Conservation (phyloP, 2,329 filamentous ascomycete genomes). For the Capronia coronata region DNA sequence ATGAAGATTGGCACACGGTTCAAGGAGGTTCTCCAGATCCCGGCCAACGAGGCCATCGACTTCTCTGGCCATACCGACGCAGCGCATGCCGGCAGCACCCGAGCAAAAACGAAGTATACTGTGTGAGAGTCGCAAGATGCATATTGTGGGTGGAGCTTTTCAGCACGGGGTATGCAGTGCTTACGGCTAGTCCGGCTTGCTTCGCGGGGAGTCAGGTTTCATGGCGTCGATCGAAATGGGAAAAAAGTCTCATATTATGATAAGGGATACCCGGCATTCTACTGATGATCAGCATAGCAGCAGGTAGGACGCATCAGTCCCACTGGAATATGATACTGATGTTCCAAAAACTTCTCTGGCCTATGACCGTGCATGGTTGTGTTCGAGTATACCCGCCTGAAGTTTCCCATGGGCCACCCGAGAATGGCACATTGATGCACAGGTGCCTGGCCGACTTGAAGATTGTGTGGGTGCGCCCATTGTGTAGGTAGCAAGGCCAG, state of each 20-base stretch:
- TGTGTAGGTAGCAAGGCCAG: background rate
- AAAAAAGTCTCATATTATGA: constrained; percentile 8
- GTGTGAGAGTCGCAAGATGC: constrained; percentile 51
- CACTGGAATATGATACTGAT: constrained; percentile 11
- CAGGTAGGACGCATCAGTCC: constrained; percentile 9
- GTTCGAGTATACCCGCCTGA: too few species aligned
- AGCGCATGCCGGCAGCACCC: constrained; percentile 84
- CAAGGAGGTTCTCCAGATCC: constrained; percentile 84
- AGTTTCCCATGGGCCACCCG: background rate
- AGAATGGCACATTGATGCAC: background rate
- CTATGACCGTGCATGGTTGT: too few species aligned
- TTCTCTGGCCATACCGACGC: constrained; percentile 96
- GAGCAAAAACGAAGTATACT: constrained; percentile 88
- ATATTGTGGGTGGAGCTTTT: background rate
- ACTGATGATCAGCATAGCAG: constrained; percentile 20
- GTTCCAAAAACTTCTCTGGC: background rate
- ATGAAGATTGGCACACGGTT: constrained; percentile 79
- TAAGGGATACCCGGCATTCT: constrained; percentile 20
- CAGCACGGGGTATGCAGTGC: constrained; percentile 5
- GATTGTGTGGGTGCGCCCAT: background rate
- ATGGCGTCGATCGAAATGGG: constrained; percentile 12
- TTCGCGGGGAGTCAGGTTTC: constrained; percentile 7
- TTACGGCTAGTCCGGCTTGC: background rate
- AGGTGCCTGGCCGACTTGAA: background rate
- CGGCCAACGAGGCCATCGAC: constrained; percentile 70